Evolutionary conservation across 2,329 filamentous ascomycete species (phyloP), one percentile per base, ranked within the genome.

Genomic region (Clonostachys rosea): DNA sequence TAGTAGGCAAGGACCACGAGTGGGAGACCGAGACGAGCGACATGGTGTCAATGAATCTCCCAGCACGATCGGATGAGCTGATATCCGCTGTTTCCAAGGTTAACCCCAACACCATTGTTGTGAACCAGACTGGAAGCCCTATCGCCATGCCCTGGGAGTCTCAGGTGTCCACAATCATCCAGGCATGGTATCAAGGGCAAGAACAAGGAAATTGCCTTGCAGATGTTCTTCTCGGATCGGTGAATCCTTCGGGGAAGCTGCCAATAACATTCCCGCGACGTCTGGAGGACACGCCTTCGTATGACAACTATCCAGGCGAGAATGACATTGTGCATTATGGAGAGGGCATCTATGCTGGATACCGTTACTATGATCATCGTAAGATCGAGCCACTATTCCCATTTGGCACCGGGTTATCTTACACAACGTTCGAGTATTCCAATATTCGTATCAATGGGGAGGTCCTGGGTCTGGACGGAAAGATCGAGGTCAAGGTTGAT

Each of bases 1-100:
- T 89, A 1, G 85, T 89, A 2, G 86, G 86, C 34, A 89, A 89
- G 90, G 54, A 84, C 84, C 24, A 89, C 86, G 2, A 89, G 85
- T 0, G 86, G 85, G 44, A 39, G 17, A 18, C 36, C 1, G 36
- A 39, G 49, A 79, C 82, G 50, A 76, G 88, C n/a, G 85, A 84
- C 20, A 82, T 79, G 2, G 70, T 83, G 0, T 86, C 86, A 0
- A 73, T 39, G 36, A 18, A 39, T 18, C 36, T 39, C 10, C 36
- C 36, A 5, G 36, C 14, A 4, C 36, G 36, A 39, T 39, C 36
- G 7, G 17, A 39, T 18, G 36, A 39, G 36, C 36, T 39, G 14
- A 39, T 39, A n/a, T n/a, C 36, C 17, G 36, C 36, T n/a, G 36
- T 39, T n/a, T n/a, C 36, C 36, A 39, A 39, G 36, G 36, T 18